Conservation (phyloP, 2,329 filamentous ascomycete genomes). For the Zasmidium citrigriseum region DNA sequence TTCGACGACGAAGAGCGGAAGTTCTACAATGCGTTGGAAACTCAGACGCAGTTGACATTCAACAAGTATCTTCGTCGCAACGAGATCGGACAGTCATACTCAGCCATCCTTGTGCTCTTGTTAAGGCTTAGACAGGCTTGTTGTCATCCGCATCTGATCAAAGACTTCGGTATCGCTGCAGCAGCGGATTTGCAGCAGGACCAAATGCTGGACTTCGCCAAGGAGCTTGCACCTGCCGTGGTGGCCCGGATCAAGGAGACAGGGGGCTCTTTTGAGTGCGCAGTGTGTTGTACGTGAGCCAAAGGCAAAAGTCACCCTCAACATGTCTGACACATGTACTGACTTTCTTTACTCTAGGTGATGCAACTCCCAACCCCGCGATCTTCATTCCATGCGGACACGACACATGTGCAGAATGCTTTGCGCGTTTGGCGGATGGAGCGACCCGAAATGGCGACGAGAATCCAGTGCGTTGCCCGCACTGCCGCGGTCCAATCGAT, state of each 20-base stretch:
- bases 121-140: conserved; percentile 79
- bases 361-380: conserved; percentile 70
- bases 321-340: background rate
- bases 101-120: conserved; percentile 76
- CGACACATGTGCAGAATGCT: conserved; percentile 74
- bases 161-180: conserved; percentile 61
- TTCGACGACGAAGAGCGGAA: conserved; percentile 66
- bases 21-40: conserved; percentile 69
- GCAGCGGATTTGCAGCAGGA: conserved; percentile 52
- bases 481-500: conserved; percentile 70
- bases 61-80: conserved; percentile 73
- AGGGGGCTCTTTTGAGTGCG: conserved; percentile 70
- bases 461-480: conserved; percentile 65
- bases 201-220: conserved; percentile 64
- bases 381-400: conserved; percentile 86
- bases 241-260: conserved; percentile 65
- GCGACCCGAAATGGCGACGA: conserved; percentile 62
- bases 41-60: conserved; percentile 67
- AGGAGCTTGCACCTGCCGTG: conserved; percentile 59
- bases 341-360: conserved; percentile 34
- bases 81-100: conserved; percentile 72
- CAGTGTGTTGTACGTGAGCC: conserved; percentile 67
- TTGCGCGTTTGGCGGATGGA: conserved; percentile 68
- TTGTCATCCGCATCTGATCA: conserved; percentile 73
- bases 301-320: background rate